These are phyloP conservation scores for Penicillium diatomitis DNA, from an alignment of 495 filamentous ascomycete species.

Conservation along the genomic window DNA sequence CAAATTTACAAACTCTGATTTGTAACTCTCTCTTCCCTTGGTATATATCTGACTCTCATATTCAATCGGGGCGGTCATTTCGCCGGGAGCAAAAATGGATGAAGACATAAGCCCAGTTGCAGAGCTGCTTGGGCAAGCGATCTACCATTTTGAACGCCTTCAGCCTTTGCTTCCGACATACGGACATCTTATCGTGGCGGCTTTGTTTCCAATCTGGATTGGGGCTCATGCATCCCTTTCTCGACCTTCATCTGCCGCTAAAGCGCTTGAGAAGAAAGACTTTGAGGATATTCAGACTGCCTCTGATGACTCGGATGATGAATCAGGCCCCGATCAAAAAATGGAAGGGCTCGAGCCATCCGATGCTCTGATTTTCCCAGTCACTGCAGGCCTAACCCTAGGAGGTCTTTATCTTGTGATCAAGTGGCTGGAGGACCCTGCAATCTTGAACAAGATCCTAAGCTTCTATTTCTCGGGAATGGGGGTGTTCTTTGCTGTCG, in stretches of 20 bases:
- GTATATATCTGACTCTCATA: neutral
- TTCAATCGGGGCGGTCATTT: neutral
- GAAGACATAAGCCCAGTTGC: slow-evolving; percentile 35
- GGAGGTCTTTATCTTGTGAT: slow-evolving; percentile 79
- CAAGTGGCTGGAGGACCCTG: slow-evolving; percentile 76
- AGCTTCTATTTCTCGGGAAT: slow-evolving; percentile 77
- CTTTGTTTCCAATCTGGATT: slow-evolving; percentile 64
- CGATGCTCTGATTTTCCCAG: slow-evolving; percentile 79
- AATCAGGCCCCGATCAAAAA: slow-evolving; percentile 34
- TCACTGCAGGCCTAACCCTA: slow-evolving; percentile 67
- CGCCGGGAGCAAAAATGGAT: slow-evolving; percentile 20
- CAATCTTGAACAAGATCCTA: slow-evolving; percentile 73
- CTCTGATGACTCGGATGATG: slow-evolving; percentile 45
- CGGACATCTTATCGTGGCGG: slow-evolving; percentile 55
- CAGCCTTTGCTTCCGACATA: slow-evolving; percentile 56
- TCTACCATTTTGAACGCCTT: slow-evolving; percentile 41
- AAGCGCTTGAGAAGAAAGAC: slow-evolving; percentile 42
- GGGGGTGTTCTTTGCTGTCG: slow-evolving; percentile 63
- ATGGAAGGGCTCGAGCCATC: slow-evolving; percentile 70
- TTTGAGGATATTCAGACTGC: slow-evolving; percentile 38
- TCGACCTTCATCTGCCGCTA: slow-evolving; percentile 70
- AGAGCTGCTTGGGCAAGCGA: slow-evolving; percentile 37
- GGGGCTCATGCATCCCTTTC: slow-evolving; percentile 63
- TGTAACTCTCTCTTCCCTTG: neutral
- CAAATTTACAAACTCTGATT: too few relatives aligned